These are phyloP conservation scores for Camellia sinensis DNA, from an alignment of 148 eudicot genomes.

Conservation along the genomic window DNA sequence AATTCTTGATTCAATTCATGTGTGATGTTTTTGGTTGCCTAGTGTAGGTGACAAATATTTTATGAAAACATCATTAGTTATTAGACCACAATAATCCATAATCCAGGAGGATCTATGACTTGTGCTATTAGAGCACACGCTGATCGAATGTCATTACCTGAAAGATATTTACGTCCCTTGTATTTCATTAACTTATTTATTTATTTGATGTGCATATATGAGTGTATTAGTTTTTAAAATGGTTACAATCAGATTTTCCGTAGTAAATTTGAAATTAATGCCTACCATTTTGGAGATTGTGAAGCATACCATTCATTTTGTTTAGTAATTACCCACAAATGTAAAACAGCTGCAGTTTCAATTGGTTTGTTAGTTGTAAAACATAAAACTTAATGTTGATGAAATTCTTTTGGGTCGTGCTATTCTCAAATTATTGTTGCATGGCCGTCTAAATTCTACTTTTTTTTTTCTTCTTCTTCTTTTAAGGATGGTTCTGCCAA, in stretches of 20 bases:
- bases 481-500: constrained; percentile 69
- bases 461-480: constrained; percentile 14
- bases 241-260: neutral
- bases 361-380: neutral
- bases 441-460: constrained; percentile 15
- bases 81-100: neutral
- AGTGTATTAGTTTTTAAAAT: neutral
- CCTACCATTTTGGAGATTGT: neutral
- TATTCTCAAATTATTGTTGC: constrained; percentile 1
- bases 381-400: neutral
- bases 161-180: neutral
- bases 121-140: neutral
- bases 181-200: neutral
- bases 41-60: neutral
- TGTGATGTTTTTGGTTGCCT: neutral
- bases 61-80: neutral
- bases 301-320: neutral
- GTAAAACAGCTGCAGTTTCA: neutral
- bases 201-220: neutral
- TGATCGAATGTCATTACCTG: neutral
- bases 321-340: neutral
- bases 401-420: neutral
- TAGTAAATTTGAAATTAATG: neutral
- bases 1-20: neutral
- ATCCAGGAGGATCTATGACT: neutral